phyloP scores from a whole-genome alignment of 192 early-diverging fungal species.

The Gryganskiella cystojenkinii region DNA sequence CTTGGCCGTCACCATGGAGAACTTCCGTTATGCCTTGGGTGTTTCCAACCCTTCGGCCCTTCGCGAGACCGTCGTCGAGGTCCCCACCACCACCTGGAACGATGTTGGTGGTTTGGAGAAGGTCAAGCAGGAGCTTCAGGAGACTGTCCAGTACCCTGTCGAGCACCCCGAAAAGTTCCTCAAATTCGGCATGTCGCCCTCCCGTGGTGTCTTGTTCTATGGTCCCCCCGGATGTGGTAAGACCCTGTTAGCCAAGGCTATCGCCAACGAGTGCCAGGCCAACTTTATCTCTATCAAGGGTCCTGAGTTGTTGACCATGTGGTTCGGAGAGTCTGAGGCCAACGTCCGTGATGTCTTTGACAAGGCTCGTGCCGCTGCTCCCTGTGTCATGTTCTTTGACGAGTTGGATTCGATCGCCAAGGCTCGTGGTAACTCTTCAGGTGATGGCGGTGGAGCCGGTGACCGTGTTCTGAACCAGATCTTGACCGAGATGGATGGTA shows the following conservation, averaged over 20 bases:
- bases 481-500: constrained; percentile 99
- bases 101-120: constrained; percentile 98
- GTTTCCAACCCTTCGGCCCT: constrained; percentile 97
- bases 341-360: constrained; percentile 99
- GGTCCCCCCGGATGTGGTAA: constrained; percentile 99
- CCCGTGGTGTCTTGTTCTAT: constrained; percentile 98
- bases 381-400: constrained; percentile 99
- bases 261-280: constrained; percentile 99
- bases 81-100: constrained; percentile 94
- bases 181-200: constrained; percentile 98
- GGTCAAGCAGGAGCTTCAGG: constrained; percentile 98
- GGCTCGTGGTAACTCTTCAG: constrained; percentile 81
- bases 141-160: constrained; percentile 99
- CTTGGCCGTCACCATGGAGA: constrained; percentile 96
- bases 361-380: constrained; percentile 96
- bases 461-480: constrained; percentile 99
- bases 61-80: constrained; percentile 98
- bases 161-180: constrained; percentile 99
- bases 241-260: constrained; percentile 98
- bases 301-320: constrained; percentile 99
- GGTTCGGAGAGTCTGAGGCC: constrained; percentile 99
- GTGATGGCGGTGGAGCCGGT: constrained; percentile 85
- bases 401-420: constrained; percentile 99
- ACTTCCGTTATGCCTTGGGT: constrained; percentile 95
- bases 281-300: constrained; percentile 99